These are phyloP conservation scores for Artemisia annua DNA, from an alignment of 129 eudicot genomes.

Conservation along the genomic window DNA sequence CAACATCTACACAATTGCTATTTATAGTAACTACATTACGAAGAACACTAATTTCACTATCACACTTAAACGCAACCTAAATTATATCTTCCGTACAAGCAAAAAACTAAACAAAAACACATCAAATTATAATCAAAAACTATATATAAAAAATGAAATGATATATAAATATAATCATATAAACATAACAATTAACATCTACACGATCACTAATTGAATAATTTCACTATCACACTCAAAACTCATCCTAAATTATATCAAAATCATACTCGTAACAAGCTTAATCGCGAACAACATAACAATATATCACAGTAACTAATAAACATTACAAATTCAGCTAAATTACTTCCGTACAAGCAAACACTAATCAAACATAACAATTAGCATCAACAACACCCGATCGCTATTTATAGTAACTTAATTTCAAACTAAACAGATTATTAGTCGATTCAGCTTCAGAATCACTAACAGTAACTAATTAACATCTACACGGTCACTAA, in stretches of 20 bases:
- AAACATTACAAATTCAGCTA: too few species aligned
- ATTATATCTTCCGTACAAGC: not conserved
- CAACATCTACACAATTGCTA: too few species aligned
- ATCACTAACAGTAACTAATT: too few species aligned
- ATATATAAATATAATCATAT: not conserved
- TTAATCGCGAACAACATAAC: not conserved
- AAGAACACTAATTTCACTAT: not conserved
- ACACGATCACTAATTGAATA: too few species aligned
- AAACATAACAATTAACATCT: too few species aligned
- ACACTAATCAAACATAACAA: too few species aligned
- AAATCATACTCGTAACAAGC: not conserved
- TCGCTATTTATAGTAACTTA: not conserved
- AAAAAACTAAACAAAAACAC: not conserved
- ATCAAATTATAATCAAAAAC: not conserved
- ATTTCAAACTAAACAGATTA: not conserved
- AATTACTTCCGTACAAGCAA: too few species aligned
- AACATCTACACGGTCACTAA: too few species aligned
- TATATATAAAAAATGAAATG: slow-evolving; percentile 1
- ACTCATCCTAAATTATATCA: not conserved
- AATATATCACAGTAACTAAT: not conserved
- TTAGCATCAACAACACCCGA: slow-evolving; percentile 11
- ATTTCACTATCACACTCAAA: not conserved
- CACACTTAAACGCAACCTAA: not conserved
- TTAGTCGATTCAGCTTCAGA: too few species aligned
- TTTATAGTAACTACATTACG: too few species aligned